Conservation (phyloP, 1,284 basidiomycete genomes). For the Caloboletus firmus region DNA sequence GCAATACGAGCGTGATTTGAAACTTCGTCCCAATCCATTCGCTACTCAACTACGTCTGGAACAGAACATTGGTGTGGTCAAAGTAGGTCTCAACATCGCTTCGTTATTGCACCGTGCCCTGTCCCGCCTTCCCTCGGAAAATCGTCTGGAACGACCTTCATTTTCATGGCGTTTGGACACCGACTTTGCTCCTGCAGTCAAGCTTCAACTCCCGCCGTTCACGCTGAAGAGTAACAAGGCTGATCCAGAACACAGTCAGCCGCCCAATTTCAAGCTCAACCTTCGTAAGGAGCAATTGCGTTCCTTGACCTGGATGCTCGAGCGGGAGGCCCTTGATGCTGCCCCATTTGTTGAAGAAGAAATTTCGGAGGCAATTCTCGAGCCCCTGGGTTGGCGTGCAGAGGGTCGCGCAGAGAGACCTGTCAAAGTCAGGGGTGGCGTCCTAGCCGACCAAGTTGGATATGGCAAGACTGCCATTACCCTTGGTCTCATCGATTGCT, state of each 20-base stretch:
- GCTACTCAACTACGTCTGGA: slow-evolving; percentile 84
- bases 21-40: slow-evolving; percentile 84
- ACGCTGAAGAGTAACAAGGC: slow-evolving; percentile 73
- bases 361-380: slow-evolving; percentile 85
- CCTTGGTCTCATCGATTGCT: slow-evolving; percentile 80
- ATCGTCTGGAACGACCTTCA: slow-evolving; percentile 50
- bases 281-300: slow-evolving; percentile 87
- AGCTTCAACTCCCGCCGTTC: slow-evolving; percentile 64
- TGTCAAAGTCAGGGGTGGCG: slow-evolving; percentile 80
- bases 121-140: slow-evolving; percentile 69
- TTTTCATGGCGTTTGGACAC: slow-evolving; percentile 84
- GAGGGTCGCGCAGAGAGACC: slow-evolving; percentile 86
- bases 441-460: slow-evolving; percentile 93
- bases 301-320: slow-evolving; percentile 91
- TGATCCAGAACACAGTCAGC: slow-evolving; percentile 77
- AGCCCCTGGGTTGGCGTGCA: slow-evolving; percentile 88
- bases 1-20: slow-evolving; percentile 84
- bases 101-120: slow-evolving; percentile 88
- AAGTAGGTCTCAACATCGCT: slow-evolving; percentile 85
- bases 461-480: slow-evolving; percentile 98
- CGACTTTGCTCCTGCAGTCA: slow-evolving; percentile 67
- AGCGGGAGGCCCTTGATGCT: slow-evolving; percentile 69
- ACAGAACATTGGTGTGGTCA: slow-evolving; percentile 66
- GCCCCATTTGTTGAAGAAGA: slow-evolving; percentile 89
- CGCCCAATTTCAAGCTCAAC: slow-evolving; percentile 69